Evolutionary conservation across 2,329 filamentous ascomycete genomes (phyloP), one percentile per base, ranked within the genome.

Genomic region (Exophiala sp.): DNA sequence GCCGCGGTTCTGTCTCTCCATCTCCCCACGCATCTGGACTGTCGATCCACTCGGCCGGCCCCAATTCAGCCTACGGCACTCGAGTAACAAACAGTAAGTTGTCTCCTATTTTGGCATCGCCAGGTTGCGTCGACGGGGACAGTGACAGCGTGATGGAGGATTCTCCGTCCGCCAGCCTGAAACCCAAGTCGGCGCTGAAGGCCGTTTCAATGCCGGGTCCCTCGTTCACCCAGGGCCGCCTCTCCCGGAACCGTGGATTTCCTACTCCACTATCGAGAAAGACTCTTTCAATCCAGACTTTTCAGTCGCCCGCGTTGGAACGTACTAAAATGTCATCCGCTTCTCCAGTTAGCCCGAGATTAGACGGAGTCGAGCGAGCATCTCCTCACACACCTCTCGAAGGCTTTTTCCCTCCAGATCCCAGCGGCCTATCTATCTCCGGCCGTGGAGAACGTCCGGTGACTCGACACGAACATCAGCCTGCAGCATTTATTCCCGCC

Each of bases 321-420:
- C 72, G 72, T 73, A 66, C 78, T 81, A 80, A 82, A 66, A 68
- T 68, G 64, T 66, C 63, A 62, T 64, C 65, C 61, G 63, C 72
- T 59, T 65, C 70, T 74, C 66, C 74, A 81, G 83, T 80, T 55
- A 85, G 77, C 67, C 80, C 84, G 43, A 69, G 81, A 57, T 76
- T 78, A 62, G 68, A 74, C 70, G 65, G 75, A 70, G 67, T 80
- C 65, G 63, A 71, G 63, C 64, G 72, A 66, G 61, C 68, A 14
- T 80, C 86, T 8, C 88, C 89, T 14, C 85, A 80, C 51, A 96
- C 91, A 0, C 91, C 91, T 0, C 80, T 81, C 42, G 88, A 93
- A 53, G 78, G 76, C 46, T 77, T 87, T 62, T 75, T 83, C 21
- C 85, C 86, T 21, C 83, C 85, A 5, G 90, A 96, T 64, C 83